Conservation (phyloP, 495 filamentous ascomycete genomes). For the Aspergillus nanangensis region DNA sequence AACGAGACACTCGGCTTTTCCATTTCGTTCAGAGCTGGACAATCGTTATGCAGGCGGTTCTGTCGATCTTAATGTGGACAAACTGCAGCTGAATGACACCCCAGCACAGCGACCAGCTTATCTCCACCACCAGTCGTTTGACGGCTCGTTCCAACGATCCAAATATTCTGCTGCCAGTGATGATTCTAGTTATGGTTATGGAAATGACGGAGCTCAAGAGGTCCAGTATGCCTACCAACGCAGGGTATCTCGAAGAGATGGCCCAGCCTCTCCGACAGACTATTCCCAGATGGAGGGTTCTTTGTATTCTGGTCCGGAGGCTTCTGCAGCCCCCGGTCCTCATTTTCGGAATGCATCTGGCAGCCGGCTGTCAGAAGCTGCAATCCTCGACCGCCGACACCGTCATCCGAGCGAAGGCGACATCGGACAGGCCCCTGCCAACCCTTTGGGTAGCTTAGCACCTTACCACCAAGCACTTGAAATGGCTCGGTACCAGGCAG, state of each 20-base stretch:
- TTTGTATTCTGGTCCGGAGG: conserved; percentile 48
- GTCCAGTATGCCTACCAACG: conserved; percentile 29
- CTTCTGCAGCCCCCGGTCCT: conserved; percentile 37
- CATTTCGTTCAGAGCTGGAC: conserved; percentile 33
- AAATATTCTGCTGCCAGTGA: conserved; percentile 25
- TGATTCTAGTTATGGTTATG: conserved; percentile 25
- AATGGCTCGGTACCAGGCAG: conserved; percentile 28
- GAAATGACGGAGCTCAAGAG: conserved; percentile 23
- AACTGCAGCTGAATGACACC: conserved; percentile 32
- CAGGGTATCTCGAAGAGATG: no score
- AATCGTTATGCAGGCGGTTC: conserved; percentile 25
- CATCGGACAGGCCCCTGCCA: no score
- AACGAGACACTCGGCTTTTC: conserved; percentile 25
- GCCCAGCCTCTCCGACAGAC: conserved; percentile 49
- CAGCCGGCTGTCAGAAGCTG: conserved; percentile 34
- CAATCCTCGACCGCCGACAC: conserved; percentile 41
- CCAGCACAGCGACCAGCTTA: conserved; percentile 24
- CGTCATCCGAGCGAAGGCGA: no score
- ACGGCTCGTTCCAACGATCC: conserved; percentile 26
- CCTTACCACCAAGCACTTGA: conserved; percentile 38
- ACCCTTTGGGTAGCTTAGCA: no score
- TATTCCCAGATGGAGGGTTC: conserved; percentile 56
- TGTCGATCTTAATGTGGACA: conserved; percentile 32
- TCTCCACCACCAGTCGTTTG: conserved; percentile 28
- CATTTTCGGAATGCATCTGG: conserved; percentile 41